Percentiles rank a stretch among this genome's conserved stretches.
Conservation (phyloP, 352 stramenopile genomes). For the Phytophthora sojae region DNA sequence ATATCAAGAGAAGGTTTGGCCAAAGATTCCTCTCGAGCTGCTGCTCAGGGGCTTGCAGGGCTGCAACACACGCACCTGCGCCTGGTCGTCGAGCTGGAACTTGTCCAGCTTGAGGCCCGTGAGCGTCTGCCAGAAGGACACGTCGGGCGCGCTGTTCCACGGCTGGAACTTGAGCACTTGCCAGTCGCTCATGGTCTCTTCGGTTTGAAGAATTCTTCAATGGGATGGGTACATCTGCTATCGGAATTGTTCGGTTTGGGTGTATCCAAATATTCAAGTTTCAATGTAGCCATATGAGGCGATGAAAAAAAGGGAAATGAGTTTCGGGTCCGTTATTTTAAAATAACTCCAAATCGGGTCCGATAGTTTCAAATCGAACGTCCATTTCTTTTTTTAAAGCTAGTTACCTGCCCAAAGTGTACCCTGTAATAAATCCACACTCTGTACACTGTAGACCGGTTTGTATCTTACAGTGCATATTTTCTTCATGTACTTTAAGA, state of each 20-base stretch:
- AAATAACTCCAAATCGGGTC: too few species aligned
- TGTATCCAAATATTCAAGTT: neutral
- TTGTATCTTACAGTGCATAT: too few species aligned
- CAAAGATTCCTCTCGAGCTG: neutral
- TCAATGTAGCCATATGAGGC: neutral
- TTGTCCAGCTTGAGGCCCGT: slow-evolving; percentile 81
- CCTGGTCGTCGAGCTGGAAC: slow-evolving; percentile 80
- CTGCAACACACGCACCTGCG: slow-evolving; percentile 46
- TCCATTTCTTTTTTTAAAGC: too few species aligned
- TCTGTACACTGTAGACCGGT: too few species aligned
- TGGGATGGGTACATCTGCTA: neutral
- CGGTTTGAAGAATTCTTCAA: neutral
- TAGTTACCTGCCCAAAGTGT: too few species aligned
- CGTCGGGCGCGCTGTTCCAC: slow-evolving; percentile 83
- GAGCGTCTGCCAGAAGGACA: slow-evolving; percentile 87
- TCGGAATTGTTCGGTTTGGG: neutral
- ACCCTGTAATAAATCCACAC: too few species aligned
- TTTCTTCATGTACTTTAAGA: too few species aligned
- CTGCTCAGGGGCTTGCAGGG: neutral
- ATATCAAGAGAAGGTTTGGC: neutral
- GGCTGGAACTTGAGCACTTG: slow-evolving; percentile 81
- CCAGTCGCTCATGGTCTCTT: slow-evolving; percentile 24
- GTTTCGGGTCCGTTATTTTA: too few species aligned
- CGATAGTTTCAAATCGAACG: too few species aligned
- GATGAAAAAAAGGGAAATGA: too few species aligned